Evolutionary conservation across 2,329 filamentous ascomycete species (phyloP).

Genomic region (Chaetothyriales sp.): DNA sequence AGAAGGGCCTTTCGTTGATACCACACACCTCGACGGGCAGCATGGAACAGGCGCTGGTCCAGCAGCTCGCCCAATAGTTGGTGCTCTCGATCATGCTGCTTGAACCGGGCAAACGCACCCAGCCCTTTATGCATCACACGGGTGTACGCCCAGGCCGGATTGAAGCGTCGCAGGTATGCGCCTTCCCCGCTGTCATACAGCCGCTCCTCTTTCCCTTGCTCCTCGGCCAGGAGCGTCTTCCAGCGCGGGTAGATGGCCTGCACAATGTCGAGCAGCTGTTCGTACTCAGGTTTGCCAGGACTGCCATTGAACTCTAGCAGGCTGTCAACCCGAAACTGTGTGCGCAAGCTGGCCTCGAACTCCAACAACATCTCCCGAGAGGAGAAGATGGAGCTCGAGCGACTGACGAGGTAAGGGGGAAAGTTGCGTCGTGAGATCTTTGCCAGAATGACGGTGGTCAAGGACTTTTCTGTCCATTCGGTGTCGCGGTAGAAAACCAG

Average conservation of each 20-base stretch:
- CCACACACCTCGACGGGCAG: conserved; percentile 73
- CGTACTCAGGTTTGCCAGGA: conserved; percentile 48
- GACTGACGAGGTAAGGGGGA: conserved; percentile 75
- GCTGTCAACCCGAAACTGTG: conserved; percentile 66
- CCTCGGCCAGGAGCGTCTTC: conserved; percentile 55
- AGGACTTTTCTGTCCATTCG: conserved; percentile 92
- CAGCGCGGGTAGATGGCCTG: conserved; percentile 67
- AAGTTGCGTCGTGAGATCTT: conserved; percentile 81
- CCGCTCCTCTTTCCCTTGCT: conserved; percentile 59
- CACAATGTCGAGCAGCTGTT: conserved; percentile 55
- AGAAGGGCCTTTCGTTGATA: conserved; percentile 88
- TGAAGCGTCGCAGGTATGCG: conserved; percentile 76
- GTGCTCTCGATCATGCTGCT: conserved; percentile 65
- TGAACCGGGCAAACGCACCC: conserved; percentile 63
- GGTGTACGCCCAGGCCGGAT: conserved; percentile 83
- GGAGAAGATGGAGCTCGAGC: conserved; percentile 75
- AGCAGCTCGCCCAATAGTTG: conserved; percentile 59
- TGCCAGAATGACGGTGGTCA: conserved; percentile 86
- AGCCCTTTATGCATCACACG: conserved; percentile 81
- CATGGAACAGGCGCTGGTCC: conserved; percentile 67
- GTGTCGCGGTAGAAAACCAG: conserved; percentile 91
- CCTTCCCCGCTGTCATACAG: conserved; percentile 73
- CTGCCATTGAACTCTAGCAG: conserved; percentile 67
- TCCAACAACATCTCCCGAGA: conserved; percentile 63
- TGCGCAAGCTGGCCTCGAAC: conserved; percentile 72